Conservation (phyloP, 108 stramenopile species). For the Skeletonema potamos region DNA sequence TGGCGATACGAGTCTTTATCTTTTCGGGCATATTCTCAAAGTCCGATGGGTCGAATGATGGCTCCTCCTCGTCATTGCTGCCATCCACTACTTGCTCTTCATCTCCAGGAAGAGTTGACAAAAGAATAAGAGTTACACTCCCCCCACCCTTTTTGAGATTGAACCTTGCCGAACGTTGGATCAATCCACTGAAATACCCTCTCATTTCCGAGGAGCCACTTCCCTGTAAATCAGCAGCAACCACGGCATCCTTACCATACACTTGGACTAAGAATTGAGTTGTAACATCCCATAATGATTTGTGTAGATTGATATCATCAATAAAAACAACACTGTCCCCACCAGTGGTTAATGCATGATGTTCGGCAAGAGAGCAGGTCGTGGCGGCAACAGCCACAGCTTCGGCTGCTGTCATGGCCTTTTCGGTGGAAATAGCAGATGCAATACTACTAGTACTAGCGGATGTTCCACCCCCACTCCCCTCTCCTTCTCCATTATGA, state of each 20-base stretch:
- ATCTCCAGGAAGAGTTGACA: slow-evolving; percentile 58
- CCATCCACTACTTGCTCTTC: slow-evolving; percentile 24
- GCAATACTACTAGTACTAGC: background rate
- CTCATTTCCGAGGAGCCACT: slow-evolving; percentile 88
- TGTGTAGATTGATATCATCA: slow-evolving; percentile 84
- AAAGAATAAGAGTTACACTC: slow-evolving; percentile 72
- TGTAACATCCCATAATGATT: slow-evolving; percentile 82
- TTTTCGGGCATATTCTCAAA: slow-evolving; percentile 69
- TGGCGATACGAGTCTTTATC: slow-evolving; percentile 60
- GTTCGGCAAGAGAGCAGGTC: slow-evolving; percentile 79
- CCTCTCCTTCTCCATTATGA: slow-evolving; percentile 23
- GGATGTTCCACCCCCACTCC: slow-evolving; percentile 37
- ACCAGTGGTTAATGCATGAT: slow-evolving; percentile 65
- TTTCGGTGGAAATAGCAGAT: slow-evolving; percentile 1
- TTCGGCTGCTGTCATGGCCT: slow-evolving; percentile 39
- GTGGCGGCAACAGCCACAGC: slow-evolving; percentile 71
- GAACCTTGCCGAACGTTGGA: slow-evolving; percentile 87
- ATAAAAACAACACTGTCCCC: slow-evolving; percentile 75
- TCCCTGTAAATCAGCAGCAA: slow-evolving; percentile 75
- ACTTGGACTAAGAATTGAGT: slow-evolving; percentile 74
- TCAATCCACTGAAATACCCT: slow-evolving; percentile 79
- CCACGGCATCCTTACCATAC: slow-evolving; percentile 83
- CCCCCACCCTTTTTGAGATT: slow-evolving; percentile 75
- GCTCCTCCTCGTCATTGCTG: slow-evolving; percentile 18
- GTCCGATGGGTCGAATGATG: slow-evolving; percentile 62